Evolutionary conservation across 768 basidiomycete species (phyloP).

Genomic region (Podaxis rugospora): DNA sequence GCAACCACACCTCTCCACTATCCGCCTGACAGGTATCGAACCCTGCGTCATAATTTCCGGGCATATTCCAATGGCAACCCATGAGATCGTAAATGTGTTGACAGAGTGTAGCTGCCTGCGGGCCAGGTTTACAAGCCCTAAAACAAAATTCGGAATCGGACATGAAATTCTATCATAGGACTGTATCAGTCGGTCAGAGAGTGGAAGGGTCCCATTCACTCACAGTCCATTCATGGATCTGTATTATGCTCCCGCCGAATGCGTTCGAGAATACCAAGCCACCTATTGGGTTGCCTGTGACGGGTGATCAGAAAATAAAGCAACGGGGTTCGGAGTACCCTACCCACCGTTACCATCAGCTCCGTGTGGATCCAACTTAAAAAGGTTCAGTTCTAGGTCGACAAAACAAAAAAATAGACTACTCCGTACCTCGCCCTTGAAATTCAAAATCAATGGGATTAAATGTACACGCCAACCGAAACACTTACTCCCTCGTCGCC

Average conservation of each 20-base stretch:
- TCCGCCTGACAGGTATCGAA: slow-evolving; percentile 54
- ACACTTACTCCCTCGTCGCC: slow-evolving; percentile 50
- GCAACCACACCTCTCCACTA: slow-evolving; percentile 35
- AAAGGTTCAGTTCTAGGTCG: neutral
- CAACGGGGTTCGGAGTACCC: neutral
- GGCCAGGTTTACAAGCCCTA: slow-evolving; percentile 58
- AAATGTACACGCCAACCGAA: neutral
- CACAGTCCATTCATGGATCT: slow-evolving; percentile 76
- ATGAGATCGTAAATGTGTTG: slow-evolving; percentile 56
- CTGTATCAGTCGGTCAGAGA: neutral
- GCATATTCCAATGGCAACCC: slow-evolving; percentile 63
- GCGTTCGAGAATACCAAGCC: slow-evolving; percentile 70
- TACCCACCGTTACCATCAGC: slow-evolving; percentile 46
- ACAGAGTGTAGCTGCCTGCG: slow-evolving; percentile 47
- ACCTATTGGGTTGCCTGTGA: slow-evolving; percentile 51
- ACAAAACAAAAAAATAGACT: neutral
- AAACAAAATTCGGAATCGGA: slow-evolving; percentile 62
- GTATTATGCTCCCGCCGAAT: slow-evolving; percentile 46
- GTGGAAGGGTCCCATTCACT: slow-evolving; percentile 9
- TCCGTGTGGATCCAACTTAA: slow-evolving; percentile 66
- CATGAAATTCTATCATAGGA: slow-evolving; percentile 51
- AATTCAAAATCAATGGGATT: neutral
- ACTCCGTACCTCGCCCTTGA: slow-evolving; percentile 21
- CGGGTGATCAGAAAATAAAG: neutral
- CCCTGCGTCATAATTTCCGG: slow-evolving; percentile 40